Evolutionary conservation across 148 eudicot species (phyloP).

Genomic region (Fallopia convolvulus): DNA sequence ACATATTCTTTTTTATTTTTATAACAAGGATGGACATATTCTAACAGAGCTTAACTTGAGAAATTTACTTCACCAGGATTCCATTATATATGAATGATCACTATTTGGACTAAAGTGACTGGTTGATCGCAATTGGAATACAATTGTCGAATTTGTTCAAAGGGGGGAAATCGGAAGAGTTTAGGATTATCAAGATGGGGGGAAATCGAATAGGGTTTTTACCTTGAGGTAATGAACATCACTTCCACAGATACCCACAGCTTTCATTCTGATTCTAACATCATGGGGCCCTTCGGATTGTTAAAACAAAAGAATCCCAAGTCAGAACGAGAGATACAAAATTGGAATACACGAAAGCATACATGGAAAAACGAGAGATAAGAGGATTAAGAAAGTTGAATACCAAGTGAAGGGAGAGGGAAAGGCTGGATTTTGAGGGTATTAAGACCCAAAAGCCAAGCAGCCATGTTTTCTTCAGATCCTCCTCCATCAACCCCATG

Average conservation of each 20-base stretch:
- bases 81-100: neutral
- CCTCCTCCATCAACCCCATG: conserved; percentile 28
- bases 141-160: neutral
- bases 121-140: neutral
- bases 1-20: too few species aligned
- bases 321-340: neutral
- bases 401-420: conserved; percentile 87
- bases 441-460: conserved; percentile 78
- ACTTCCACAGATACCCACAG: conserved; percentile 99
- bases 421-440: conserved; percentile 84
- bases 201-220: neutral
- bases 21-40: too few species aligned
- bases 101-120: neutral
- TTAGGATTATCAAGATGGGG: neutral
- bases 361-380: neutral
- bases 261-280: conserved; percentile 87
- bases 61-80: neutral
- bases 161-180: neutral
- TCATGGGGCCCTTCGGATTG: conserved; percentile 62
- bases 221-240: conserved; percentile 99
- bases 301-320: neutral
- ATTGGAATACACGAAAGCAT: neutral
- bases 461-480: conserved; percentile 84
- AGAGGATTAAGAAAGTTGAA: neutral
- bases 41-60: neutral